Conservation (phyloP, 768 basidiomycete species). For the Leccinum broughii region DNA sequence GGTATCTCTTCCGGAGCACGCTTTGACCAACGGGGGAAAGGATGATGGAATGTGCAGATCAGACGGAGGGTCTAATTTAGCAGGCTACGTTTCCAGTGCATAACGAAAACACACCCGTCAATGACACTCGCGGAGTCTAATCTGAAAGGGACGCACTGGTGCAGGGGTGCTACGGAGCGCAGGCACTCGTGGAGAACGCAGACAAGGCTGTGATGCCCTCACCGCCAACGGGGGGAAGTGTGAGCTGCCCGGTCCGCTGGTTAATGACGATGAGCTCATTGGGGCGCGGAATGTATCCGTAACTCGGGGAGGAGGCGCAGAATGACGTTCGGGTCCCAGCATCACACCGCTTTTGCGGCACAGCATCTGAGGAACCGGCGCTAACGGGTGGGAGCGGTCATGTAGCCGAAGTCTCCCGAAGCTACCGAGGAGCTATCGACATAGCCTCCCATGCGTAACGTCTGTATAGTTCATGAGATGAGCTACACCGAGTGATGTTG, state of each 20-base stretch:
- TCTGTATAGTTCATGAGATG: not conserved
- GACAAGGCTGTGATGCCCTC: constrained; percentile 24
- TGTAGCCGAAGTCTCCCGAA: not conserved
- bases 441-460: constrained; percentile 7
- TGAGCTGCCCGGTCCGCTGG: not conserved
- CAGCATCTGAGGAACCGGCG: constrained; percentile 16
- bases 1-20: constrained; percentile 10
- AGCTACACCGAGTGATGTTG: not conserved
- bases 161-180: constrained; percentile 1
- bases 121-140: constrained; percentile 11
- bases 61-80: constrained; percentile 17
- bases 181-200: constrained; percentile 10
- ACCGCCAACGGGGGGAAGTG: constrained; percentile 14
- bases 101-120: constrained; percentile 17
- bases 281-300: not conserved
- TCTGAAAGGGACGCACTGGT: constrained; percentile 1
- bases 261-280: not conserved
- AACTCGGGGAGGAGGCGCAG: constrained; percentile 16
- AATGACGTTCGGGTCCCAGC: constrained; percentile 19
- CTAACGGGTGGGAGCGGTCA: constrained; percentile 1
- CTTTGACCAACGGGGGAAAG: constrained; percentile 19
- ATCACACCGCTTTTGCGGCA: constrained; percentile 26
- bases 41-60: constrained; percentile 26
- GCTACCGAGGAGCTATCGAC: not conserved
- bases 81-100: constrained; percentile 30